These are phyloP conservation scores for Colletotrichum aenigma DNA, from an alignment of 2,329 filamentous ascomycete genomes.

Conservation along the genomic window DNA sequence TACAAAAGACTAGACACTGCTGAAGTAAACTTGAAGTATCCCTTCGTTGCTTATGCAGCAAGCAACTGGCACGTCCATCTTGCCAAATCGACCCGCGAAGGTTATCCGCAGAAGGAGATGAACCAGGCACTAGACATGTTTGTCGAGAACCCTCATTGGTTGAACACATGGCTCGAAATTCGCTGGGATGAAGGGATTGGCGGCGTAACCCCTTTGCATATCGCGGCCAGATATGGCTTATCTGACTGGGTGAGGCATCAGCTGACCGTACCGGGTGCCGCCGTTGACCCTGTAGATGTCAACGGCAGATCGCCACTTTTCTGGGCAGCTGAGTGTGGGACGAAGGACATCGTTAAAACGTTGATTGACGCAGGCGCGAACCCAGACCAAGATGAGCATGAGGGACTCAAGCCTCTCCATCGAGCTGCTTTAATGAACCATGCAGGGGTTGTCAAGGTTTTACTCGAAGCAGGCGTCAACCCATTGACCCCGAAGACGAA, in stretches of 20 bases:
- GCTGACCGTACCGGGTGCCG: not conserved
- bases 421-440: too few relatives aligned
- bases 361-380: too few relatives aligned
- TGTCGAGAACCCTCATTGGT: not conserved
- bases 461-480: too few relatives aligned
- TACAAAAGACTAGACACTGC: not conserved
- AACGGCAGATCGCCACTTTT: constrained; percentile 25
- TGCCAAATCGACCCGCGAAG: constrained; percentile 21
- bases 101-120: constrained; percentile 17
- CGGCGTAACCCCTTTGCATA: not conserved
- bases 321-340: constrained; percentile 28
- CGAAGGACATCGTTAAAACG: constrained; percentile 14
- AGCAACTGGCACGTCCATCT: constrained; percentile 34
- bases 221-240: constrained; percentile 7
- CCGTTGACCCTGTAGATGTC: constrained; percentile 19
- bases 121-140: not conserved
- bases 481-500: too few relatives aligned
- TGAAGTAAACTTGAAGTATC: constrained; percentile 20
- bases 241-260: constrained; percentile 20
- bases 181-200: not conserved
- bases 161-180: not conserved
- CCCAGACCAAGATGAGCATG: too few relatives aligned
- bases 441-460: too few relatives aligned
- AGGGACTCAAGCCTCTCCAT: too few relatives aligned
- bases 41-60: constrained; percentile 32